Evolutionary conservation across 2,329 filamentous ascomycete genomes (phyloP).

Genomic region (Xylariales sp.): DNA sequence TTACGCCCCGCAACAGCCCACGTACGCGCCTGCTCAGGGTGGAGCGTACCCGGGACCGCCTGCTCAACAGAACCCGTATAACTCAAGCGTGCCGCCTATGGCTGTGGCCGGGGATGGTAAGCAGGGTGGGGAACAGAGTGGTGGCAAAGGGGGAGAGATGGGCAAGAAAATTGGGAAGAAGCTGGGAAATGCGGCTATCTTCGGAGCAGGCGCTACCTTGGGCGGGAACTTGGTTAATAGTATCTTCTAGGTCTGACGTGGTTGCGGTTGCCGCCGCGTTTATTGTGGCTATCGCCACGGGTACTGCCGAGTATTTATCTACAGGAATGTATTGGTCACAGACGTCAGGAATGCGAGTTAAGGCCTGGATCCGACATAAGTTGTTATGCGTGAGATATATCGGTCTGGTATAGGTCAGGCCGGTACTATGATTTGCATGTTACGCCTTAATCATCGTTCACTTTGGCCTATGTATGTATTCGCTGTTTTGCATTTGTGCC

Average conservation of each 20-base stretch:
- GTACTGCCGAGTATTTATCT: too few species aligned
- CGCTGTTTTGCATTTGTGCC: too few species aligned
- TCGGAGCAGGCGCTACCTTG: constrained; percentile 87
- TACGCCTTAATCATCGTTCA: too few species aligned
- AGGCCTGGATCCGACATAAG: too few species aligned
- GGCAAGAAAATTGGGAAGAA: constrained; percentile 98
- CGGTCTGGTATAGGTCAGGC: too few species aligned
- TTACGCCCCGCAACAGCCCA: constrained; percentile 18
- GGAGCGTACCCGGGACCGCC: constrained; percentile 35
- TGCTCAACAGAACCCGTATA: constrained; percentile 57
- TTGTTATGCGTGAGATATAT: too few species aligned
- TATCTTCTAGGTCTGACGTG: constrained; percentile 82
- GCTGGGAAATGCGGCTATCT: constrained; percentile 76
- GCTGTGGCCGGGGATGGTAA: constrained; percentile 61
- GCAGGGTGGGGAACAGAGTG: constrained; percentile 40
- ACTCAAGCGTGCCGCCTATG: constrained; percentile 67
- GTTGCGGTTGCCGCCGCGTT: too few species aligned
- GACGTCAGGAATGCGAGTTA: too few species aligned
- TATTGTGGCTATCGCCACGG: too few species aligned
- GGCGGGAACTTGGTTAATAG: constrained; percentile 86
- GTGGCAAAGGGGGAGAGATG: constrained; percentile 64
- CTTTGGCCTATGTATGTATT: too few species aligned
- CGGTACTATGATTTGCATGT: too few species aligned
- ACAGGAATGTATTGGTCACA: too few species aligned
- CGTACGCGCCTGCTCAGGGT: constrained; percentile 15